Conservation (phyloP, 108 stramenopile species). For the Aureococcus anophagefferens region DNA sequence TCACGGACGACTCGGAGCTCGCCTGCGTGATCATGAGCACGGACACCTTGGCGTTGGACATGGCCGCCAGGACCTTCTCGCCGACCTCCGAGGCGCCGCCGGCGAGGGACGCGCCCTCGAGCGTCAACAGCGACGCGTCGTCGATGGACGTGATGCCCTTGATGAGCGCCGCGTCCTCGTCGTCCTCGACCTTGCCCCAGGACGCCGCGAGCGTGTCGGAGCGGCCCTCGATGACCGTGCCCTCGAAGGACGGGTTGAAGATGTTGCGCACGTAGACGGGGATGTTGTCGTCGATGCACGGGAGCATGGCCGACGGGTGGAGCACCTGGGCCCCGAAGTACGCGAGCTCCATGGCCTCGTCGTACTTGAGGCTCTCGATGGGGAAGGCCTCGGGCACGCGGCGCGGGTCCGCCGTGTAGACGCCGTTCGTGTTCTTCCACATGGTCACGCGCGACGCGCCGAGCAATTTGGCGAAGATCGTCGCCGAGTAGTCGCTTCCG, state of each 20-base stretch:
- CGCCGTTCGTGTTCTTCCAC: conserved; percentile 84
- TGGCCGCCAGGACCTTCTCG: conserved; percentile 51
- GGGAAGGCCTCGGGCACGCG: conserved; percentile 65
- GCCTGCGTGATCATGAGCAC: conserved; percentile 79
- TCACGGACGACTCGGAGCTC: conserved; percentile 69
- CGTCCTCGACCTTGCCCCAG: conserved; percentile 52
- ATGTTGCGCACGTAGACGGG: conserved; percentile 81
- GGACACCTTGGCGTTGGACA: conserved; percentile 61
- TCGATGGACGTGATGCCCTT: conserved; percentile 69
- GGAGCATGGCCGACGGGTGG: conserved; percentile 77
- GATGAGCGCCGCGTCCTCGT: neutral
- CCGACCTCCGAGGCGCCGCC: conserved; percentile 20
- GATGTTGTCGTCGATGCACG: conserved; percentile 40
- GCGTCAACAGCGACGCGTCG: conserved; percentile 70
- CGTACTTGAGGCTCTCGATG: conserved; percentile 61
- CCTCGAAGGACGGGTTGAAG: conserved; percentile 63
- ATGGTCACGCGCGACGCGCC: conserved; percentile 58
- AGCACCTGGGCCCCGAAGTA: conserved; percentile 87
- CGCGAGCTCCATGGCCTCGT: conserved; percentile 84
- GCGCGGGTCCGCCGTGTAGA: conserved; percentile 69
- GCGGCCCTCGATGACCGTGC: conserved; percentile 61
- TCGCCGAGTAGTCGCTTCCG: conserved; percentile 75
- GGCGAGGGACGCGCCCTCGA: conserved; percentile 74
- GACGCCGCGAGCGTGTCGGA: conserved; percentile 38
- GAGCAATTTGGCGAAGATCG: conserved; percentile 72